Evolutionary conservation across 2,329 filamentous ascomycete species (phyloP), one percentile per base, ranked within the genome.

Genomic region (Hypoxylon sp.): DNA sequence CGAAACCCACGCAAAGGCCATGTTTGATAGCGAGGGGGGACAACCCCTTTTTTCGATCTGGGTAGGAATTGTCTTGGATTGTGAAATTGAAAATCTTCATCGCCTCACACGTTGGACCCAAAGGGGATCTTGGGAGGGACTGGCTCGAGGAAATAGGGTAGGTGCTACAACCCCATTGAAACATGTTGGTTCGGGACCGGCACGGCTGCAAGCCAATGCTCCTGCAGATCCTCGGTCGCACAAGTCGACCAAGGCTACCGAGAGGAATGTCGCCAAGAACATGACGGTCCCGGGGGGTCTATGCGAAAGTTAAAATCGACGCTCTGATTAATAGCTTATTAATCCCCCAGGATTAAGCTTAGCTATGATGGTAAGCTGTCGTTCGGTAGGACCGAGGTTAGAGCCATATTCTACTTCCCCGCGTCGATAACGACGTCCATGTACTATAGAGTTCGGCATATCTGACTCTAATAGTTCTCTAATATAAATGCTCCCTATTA

Each of bases 201-300:
- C 5, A 54, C 50, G 64, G 54, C 54, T 26, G 51, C 35, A 26
- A 47, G 35, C 33, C 31, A 44, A 33, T 29, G 31, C 42, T 53
- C 35, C 33, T 57, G 29, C 42, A 35, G 50, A 61, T 65, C 62
- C 57, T 65, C 66, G 19, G 57, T 54, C 35, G 47, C 33, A 57
- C 53, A 53, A 24, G 31, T 44, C 19, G 17, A 17, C 61, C 53
- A 42, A 44, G 51, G 22, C 47, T 22, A 35, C 62, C 54, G 62
- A 54, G 42, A 54, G 54, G 51, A 53, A 58, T n/a, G 5, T 24
- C 19, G 17, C 8, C n/a, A 26, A 50, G 5, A 56, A 22, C 42
- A 55, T 42, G 19, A 26, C 14, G 26, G 13, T 5, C 6, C 48
- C 37, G 53, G 52, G 47, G 55, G n/a, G 44, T 14, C 10, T 42